Evolutionary conservation across 2,329 filamentous ascomycete species (phyloP), one percentile per base, ranked within the genome.

Genomic region (Juglanconis oblonga): DNA sequence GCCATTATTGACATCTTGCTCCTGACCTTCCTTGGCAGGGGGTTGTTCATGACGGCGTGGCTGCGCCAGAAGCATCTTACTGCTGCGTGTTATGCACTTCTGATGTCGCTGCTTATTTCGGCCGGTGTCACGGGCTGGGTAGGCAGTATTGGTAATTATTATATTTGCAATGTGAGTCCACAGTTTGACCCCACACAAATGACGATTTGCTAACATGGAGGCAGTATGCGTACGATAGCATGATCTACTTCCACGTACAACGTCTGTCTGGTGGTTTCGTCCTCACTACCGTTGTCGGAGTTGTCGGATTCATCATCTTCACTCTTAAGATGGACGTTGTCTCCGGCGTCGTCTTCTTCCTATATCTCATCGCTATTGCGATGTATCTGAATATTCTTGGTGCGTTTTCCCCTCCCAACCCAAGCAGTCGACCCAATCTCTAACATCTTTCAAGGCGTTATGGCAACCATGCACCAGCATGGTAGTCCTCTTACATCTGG

Each of bases 51-150:
- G 50, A 86, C 82, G 32, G 78, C 78, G 1, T 81, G 76, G 61
- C 87, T 88, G 84, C 68, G 73, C 6, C 69, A 74, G 1, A 74
- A 81, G 36, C 76, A 81, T 61, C 74, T 80, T 35, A 80, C 78
- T 64, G 84, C 83, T 2, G 85, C 84, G 1, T 73, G 71, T 14
- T 77, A 80, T 54, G 85, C 82, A 1, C 70, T 87, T 45, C 80
- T 87, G 75, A 80, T 83, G 11, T 81, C 84, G 2, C 73, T 87
- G 7, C 71, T 87, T 11, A 73, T 87, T 31, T 85, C 83, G 7
- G 84, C 84, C 45, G 85, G 81, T 5, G 81, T 87, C 51, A 84
- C 84, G 31, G 85, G 84, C 6, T 87, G 83, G 84, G 85, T 87
- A 45, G 83, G 83, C 6, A 84, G 82, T 58, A 83, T 83, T 33